Conservation (phyloP, 2,329 filamentous ascomycete genomes). For the Fusarium longipes region DNA sequence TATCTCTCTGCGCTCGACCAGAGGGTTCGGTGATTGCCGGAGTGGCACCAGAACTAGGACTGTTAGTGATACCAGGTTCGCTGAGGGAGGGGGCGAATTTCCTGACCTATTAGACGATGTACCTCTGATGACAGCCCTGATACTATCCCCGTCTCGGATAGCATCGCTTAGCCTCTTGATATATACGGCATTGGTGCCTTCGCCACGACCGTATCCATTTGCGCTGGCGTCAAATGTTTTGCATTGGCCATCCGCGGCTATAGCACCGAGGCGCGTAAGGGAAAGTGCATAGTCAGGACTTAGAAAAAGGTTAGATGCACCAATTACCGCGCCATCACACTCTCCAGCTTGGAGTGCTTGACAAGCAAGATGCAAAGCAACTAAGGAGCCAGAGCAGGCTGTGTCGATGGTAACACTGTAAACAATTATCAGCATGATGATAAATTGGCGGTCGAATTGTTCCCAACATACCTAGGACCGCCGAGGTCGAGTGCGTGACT, state of each 20-base stretch:
- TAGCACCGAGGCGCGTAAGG: conserved; percentile 40
- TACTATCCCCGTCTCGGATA: conserved; percentile 62
- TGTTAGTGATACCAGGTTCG: conserved; percentile 44
- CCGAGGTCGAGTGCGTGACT: conserved; percentile 43
- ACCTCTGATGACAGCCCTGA: conserved; percentile 61
- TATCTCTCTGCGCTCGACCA: conserved; percentile 54
- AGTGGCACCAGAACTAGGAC: conserved; percentile 56
- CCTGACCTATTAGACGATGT: conserved; percentile 60
- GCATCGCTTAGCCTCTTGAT: conserved; percentile 66
- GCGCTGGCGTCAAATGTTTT: conserved; percentile 63
- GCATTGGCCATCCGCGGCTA: conserved; percentile 50
- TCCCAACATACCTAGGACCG: conserved; percentile 38
- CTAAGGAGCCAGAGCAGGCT: conserved; percentile 58
- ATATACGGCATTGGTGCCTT: conserved; percentile 64
- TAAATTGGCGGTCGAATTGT: neutral
- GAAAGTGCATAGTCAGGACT: conserved; percentile 43
- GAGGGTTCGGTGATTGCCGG: conserved; percentile 66
- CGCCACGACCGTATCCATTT: conserved; percentile 65
- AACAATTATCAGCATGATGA: conserved; percentile 11
- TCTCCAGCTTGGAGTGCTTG: conserved; percentile 50
- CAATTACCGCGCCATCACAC: conserved; percentile 49
- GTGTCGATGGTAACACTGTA: conserved; percentile 58
- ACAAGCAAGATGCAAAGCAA: conserved; percentile 56
- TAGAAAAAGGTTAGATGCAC: conserved; percentile 48
- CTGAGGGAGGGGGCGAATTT: neutral